Conservation (phyloP, 139 green algal genomes). For the Micractinium sp. region DNA sequence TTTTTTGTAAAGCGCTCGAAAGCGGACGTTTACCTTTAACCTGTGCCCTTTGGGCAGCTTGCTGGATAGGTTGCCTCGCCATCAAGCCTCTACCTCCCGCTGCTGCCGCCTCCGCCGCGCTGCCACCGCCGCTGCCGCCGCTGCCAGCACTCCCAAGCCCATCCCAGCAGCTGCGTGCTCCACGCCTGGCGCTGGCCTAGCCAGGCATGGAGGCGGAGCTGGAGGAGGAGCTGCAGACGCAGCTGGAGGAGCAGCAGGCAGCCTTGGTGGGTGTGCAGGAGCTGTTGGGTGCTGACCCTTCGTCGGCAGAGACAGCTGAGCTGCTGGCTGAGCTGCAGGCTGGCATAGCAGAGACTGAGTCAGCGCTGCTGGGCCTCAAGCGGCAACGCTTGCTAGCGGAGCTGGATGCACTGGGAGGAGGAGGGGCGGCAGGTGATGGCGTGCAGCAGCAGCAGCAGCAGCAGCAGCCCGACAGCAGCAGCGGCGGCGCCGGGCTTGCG, state of each 20-base stretch:
- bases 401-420: slow-evolving; percentile 1
- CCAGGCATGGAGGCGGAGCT: background rate
- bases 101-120: too few species aligned
- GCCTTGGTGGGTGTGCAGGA: background rate
- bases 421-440: background rate
- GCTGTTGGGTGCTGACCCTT: background rate
- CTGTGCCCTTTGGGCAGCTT: too few species aligned
- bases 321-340: slow-evolving; percentile 24
- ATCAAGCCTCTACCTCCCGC: too few species aligned
- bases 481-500: background rate
- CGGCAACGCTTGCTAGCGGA: slow-evolving; percentile 16
- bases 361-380: slow-evolving; percentile 21
- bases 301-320: background rate
- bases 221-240: slow-evolving; percentile 24
- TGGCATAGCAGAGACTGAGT: background rate
- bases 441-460: background rate
- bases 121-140: too few species aligned
- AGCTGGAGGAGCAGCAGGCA: slow-evolving; percentile 32
- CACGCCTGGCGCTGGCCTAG: too few species aligned
- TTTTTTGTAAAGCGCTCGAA: too few species aligned
- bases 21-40: too few species aligned
- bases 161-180: too few species aligned
- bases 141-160: too few species aligned
- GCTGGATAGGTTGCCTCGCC: too few species aligned
- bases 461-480: background rate